Conservation (phyloP, 495 filamentous ascomycete genomes). For the Neurospora sp. region DNA sequence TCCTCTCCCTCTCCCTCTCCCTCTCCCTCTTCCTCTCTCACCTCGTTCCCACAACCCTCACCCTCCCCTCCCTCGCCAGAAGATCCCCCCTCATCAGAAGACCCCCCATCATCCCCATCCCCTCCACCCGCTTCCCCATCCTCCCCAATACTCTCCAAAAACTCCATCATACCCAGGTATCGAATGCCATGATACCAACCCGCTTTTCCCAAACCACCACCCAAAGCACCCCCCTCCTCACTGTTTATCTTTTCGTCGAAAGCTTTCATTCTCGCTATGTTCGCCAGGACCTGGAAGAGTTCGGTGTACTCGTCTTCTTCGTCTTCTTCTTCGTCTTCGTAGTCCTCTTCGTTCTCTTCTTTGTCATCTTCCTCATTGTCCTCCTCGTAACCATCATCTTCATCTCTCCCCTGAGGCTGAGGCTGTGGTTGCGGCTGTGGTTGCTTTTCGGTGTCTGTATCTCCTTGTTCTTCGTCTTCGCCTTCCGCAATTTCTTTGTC, state of each 20-base stretch:
- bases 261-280: background rate
- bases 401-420: background rate
- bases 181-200: background rate
- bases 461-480: background rate
- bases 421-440: background rate
- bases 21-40: background rate
- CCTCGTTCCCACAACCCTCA: conserved; percentile 15
- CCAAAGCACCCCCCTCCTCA: background rate
- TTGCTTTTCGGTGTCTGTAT: background rate
- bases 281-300: conserved; percentile 1
- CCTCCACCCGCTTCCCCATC: conserved; percentile 10
- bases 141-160: conserved; percentile 2
- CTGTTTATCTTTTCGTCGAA: background rate
- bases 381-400: background rate
- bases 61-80: conserved; percentile 4
- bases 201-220: background rate
- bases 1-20: background rate
- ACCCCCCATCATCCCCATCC: background rate
- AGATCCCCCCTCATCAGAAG: background rate
- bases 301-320: background rate
- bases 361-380: background rate
- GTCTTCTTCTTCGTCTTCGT: background rate
- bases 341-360: background rate
- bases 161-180: background rate
- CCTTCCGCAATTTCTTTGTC: background rate